Evolutionary conservation across 1,284 basidiomycete genomes (phyloP).

Genomic region (Malassezia yamatoensis): DNA sequence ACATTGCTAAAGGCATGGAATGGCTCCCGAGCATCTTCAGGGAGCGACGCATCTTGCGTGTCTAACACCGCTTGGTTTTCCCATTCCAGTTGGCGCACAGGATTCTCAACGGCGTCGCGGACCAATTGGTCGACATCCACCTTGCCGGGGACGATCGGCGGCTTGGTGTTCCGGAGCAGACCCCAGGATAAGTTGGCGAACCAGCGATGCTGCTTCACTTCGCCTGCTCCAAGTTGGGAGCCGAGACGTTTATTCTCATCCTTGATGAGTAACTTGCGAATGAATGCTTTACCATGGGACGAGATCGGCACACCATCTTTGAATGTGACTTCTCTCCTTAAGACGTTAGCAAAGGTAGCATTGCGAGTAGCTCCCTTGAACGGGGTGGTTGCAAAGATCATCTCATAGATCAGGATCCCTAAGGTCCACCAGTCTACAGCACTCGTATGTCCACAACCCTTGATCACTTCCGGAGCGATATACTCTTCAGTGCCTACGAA

Average conservation of each 20-base stretch:
- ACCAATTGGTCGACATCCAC: constrained; percentile 1
- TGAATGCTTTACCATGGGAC: constrained; percentile 67
- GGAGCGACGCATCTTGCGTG: background rate
- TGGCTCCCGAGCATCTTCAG: background rate
- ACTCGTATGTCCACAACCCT: constrained; percentile 90
- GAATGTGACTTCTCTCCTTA: constrained; percentile 75
- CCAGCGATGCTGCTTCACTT: constrained; percentile 99
- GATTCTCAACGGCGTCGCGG: constrained; percentile 1
- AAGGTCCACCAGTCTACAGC: constrained; percentile 99
- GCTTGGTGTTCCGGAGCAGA: constrained; percentile 77
- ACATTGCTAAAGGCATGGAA: constrained; percentile 12
- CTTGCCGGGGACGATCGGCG: constrained; percentile 73
- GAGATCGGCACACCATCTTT: constrained; percentile 75
- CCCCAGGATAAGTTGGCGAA: constrained; percentile 95
- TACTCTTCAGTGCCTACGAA: constrained; percentile 99
- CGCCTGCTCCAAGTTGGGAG: constrained; percentile 83
- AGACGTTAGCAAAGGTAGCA: constrained; percentile 92
- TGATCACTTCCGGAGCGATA: constrained; percentile 97
- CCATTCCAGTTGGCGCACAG: constrained; percentile 9
- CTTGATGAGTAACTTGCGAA: constrained; percentile 83
- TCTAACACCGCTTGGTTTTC: constrained; percentile 11
- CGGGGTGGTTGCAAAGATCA: constrained; percentile 97
- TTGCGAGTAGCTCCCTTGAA: constrained; percentile 94
- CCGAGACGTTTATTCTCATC: constrained; percentile 79
- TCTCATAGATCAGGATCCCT: constrained; percentile 97